Evolutionary conservation across 805 yeast genomes (phyloP), one percentile per base, ranked within the genome.

Genomic region (Saccharomycopsis microspora): DNA sequence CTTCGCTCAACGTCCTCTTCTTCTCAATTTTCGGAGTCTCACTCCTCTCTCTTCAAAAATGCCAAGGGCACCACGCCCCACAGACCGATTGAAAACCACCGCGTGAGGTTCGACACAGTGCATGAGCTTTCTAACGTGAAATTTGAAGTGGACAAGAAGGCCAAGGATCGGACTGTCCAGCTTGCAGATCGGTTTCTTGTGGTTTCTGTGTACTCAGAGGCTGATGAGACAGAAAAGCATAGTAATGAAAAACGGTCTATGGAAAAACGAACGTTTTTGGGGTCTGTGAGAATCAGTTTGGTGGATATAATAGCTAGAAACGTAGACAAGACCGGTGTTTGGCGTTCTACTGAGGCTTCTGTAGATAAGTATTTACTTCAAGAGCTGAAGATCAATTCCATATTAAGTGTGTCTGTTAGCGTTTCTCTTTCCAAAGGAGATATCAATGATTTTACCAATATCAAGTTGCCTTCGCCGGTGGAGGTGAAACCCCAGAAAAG

Each of bases 381-480:
- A 56, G 74, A 85, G 31, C 82, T 95, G 1, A 85, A 86, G 55
- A 78, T 90, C 19, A 90, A 90, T 61, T 81, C 94, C 2, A 82
- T 86, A n/a, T 62, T 83, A 38, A 80, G 74, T 51, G 52, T 86
- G 39, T 71, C 80, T 1, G 65, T 85, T n/a, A 67, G 68, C 4
- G 62, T 84, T 55, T 69, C 67, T 39, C 58, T 69, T 41, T 54
- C 66, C 34, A 63, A 70, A 55, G 76, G 75, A n/a, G 57, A 69
- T 57, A 56, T 69, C 54, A 8, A 41, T 5, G 51, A 47, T n/a
- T 44, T 47, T 40, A 37, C 35, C 5, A 42, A 47, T 36, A 34
- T 34, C n/a, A n/a, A 34, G 10, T n/a, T 34, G 8, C 36, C 36
- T n/a, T 34, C 36, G 36, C n/a, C 36, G n/a, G 10, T 34, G 10